Evolutionary conservation across 352 stramenopile species (phyloP), one percentile per base, ranked within the genome.

Genomic region (Peronospora tabacina): DNA sequence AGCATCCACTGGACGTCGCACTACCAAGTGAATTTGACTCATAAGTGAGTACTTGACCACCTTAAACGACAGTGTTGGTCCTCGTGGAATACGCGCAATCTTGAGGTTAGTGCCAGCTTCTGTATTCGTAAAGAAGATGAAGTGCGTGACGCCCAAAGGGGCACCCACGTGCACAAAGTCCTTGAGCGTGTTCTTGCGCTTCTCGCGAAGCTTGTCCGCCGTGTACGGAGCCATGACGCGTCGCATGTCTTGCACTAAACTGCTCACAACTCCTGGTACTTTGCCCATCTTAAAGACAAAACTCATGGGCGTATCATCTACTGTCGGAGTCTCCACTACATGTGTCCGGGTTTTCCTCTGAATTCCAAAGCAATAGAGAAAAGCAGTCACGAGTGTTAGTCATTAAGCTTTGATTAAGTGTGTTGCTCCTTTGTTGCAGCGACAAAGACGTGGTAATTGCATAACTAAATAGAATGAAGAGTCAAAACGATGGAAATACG

Each of bases 91-190:
- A 19, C 94, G 76, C 16, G 87, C 95, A 45, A 99, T 85, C 61
- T 96, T 88, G 33, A 98, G 72, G 65, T 96, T 97, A n/a, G 97
- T 87, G 37, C 80, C 74, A n/a, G 72, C 77, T 24, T 96, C 78
- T 36, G 95, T 98, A 76, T 96, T 85, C 9, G 82, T 96, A 40
- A 99, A 92, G n/a, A 95, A 87, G 32, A 98, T 58, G 35, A 98
- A 96, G 70, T 99, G 96, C 13, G 95, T 97, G 49, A 99, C 77
- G n/a, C 94, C 94, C 44, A 99, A 66, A 7, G 90, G 80, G 6
- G 82, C 73, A 17, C 87, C 92, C 12, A 98, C 82, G 19, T 77
- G 66, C 34, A 94, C 72, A 68, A 95, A 97, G 59, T 97, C 89
- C 62, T 96, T 95, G 50, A 96, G 71, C 47, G 90, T 92, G 60